A percentile compares a stretch with the other conserved stretches of the same genome.
phyloP scores from a whole-genome alignment of 345 rosid species.

The Eucalyptus albens region DNA sequence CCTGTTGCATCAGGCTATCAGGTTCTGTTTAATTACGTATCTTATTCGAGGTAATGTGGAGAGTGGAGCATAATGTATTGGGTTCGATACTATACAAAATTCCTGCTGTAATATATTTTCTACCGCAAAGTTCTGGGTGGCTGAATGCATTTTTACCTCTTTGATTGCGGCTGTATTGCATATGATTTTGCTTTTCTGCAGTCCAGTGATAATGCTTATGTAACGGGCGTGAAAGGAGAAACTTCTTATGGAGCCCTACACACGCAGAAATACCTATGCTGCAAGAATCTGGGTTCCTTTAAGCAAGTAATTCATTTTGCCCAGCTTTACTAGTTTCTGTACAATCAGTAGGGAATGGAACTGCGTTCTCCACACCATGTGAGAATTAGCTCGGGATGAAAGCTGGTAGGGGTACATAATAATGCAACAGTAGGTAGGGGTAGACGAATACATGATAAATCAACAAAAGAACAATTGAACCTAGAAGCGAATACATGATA shows the following conservation, averaged over 20 bases:
- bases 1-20: background rate
- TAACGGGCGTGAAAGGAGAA: background rate
- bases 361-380: background rate
- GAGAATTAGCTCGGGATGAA: background rate
- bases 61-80: background rate
- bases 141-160: background rate
- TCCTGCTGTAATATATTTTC: background rate
- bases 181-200: background rate
- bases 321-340: background rate
- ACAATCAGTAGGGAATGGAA: background rate
- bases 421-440: background rate
- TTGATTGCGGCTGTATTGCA: background rate
- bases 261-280: background rate
- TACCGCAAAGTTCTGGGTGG: background rate
- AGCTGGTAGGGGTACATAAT: background rate
- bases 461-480: background rate
- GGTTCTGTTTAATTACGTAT: background rate
- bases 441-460: background rate
- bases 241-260: background rate
- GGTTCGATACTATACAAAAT: background rate
- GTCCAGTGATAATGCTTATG: background rate
- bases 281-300: background rate
- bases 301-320: background rate
- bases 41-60: background rate
- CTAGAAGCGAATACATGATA: background rate